Base-by-base conservation (phyloP, 164 flowering plant genomes). In the Berberis thunbergii region DNA sequence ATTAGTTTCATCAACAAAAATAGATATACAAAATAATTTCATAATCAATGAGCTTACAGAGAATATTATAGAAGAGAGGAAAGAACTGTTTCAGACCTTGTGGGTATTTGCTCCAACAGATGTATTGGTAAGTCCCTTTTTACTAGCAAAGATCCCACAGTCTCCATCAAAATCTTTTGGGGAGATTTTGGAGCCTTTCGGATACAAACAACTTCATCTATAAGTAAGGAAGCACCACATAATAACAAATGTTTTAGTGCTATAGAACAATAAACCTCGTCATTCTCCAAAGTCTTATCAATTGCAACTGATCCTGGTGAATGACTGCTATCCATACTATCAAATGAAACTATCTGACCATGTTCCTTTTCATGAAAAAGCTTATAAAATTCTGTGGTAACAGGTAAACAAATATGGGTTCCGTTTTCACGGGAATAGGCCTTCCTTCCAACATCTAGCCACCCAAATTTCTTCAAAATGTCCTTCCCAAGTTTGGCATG, bases 391-490 rank as follows among this genome's bases (percentile, higher is more conserved):
- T 79, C 73, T 59, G 72, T 72, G 7, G 85, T 83, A 58, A 91
- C 80, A 57, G 98, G 98, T 66, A 94, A 81, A 76, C 80, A 91
- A 60, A 94, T 81, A 75, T 68, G 72, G 4, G 54, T 38, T 61
- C 85, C 87, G 74, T 78, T 79, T 55, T 75, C 80, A 43, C 56
- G 56, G 5, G 81, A 69, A 71, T 80, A 75, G 45, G 80, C 95
- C 73, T 88, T 94, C 69, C 93, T 84, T 48, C 76, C 79, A 64
- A 80, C 78, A 75, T 94, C 97, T 70, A 94, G 73, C 98, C 98
- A 94, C 43, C 89, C 88, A 74, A 78, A 78, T 57, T 75, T 84
- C 74, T 94, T 94, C 64, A 94, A 61, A 11, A 87, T 61, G 71
- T 94, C 98, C 82, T 94, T 94, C 64, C 74, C 94, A 38, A 75